phyloP scores from a whole-genome alignment of 352 stramenopile species.

The Phytopythium montanum region DNA sequence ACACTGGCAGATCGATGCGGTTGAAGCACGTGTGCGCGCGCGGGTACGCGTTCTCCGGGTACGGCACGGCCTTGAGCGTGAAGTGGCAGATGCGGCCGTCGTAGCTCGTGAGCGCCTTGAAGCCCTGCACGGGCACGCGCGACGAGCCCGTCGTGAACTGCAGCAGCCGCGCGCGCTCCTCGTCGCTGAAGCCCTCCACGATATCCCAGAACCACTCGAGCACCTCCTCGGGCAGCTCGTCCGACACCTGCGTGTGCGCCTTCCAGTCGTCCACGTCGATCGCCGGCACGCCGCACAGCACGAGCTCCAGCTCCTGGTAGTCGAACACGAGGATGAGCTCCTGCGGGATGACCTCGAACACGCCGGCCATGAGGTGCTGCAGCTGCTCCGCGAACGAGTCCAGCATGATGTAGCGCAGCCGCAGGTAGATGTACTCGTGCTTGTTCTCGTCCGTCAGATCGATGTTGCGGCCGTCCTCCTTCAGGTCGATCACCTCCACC shows the following conservation, averaged over 20 bases:
- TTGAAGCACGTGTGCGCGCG: slow-evolving; percentile 84
- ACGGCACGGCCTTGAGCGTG: slow-evolving; percentile 49
- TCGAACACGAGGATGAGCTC: slow-evolving; percentile 83
- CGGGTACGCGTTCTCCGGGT: slow-evolving; percentile 60
- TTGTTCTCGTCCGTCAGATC: slow-evolving; percentile 96
- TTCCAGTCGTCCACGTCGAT: slow-evolving; percentile 87
- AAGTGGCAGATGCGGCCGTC: slow-evolving; percentile 81
- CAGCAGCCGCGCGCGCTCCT: slow-evolving; percentile 77
- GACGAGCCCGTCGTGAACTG: slow-evolving; percentile 86
- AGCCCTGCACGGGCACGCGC: slow-evolving; percentile 82
- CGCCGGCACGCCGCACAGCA: slow-evolving; percentile 74
- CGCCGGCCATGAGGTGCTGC: slow-evolving; percentile 88
- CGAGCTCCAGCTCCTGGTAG: slow-evolving; percentile 79
- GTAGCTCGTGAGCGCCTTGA: slow-evolving; percentile 78
- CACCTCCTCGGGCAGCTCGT: slow-evolving; percentile 70
- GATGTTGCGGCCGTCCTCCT: slow-evolving; percentile 80
- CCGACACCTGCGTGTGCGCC: slow-evolving; percentile 84
- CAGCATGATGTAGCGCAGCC: slow-evolving; percentile 95
- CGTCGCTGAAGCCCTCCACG: slow-evolving; percentile 53
- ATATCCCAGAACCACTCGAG: slow-evolving; percentile 83
- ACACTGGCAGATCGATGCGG: slow-evolving; percentile 76
- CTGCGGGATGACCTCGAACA: slow-evolving; percentile 97
- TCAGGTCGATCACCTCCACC: slow-evolving; percentile 78
- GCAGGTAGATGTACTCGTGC: slow-evolving; percentile 95
- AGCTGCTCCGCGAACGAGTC: slow-evolving; percentile 93